Conservation (phyloP, 2,329 filamentous ascomycete species). For the Botrytis squamosa region DNA sequence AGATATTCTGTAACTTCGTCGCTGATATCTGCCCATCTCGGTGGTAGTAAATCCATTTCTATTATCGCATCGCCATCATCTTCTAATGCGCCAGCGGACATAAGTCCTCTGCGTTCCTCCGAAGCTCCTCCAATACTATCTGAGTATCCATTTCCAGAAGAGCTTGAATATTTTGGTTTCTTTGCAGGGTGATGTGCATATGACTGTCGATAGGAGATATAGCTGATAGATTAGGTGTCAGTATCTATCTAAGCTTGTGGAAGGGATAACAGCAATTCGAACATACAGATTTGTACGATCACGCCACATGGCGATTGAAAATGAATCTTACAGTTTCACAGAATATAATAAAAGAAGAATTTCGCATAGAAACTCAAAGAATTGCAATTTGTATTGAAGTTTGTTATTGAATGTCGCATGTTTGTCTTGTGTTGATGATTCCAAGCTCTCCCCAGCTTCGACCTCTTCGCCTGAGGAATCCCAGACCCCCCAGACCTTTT, state of each 20-base stretch:
- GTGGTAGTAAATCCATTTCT: slow-evolving; percentile 95
- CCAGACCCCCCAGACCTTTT: not conserved
- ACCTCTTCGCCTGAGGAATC: slow-evolving; percentile 13
- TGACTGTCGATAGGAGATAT: slow-evolving; percentile 98
- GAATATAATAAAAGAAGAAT: slow-evolving; percentile 7
- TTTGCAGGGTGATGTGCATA: slow-evolving; percentile 93
- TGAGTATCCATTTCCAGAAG: slow-evolving; percentile 55
- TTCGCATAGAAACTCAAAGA: slow-evolving; percentile 13
- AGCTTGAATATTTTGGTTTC: slow-evolving; percentile 64
- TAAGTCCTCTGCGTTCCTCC: slow-evolving; percentile 74
- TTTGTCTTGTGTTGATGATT: slow-evolving; percentile 15
- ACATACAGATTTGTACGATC: slow-evolving; percentile 96
- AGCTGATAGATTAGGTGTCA: slow-evolving; percentile 54
- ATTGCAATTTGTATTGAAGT: slow-evolving; percentile 1
- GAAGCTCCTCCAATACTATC: slow-evolving; percentile 57
- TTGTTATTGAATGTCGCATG: slow-evolving; percentile 21
- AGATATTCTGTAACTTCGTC: slow-evolving; percentile 89
- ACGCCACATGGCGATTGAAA: slow-evolving; percentile 80
- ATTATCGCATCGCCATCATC: slow-evolving; percentile 94
- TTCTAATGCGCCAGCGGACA: slow-evolving; percentile 73
- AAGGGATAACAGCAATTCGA: not conserved
- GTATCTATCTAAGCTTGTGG: slow-evolving; percentile 18
- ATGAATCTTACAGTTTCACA: slow-evolving; percentile 21
- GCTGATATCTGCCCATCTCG: slow-evolving; percentile 91
- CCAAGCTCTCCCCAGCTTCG: slow-evolving; percentile 18